phyloP scores from a whole-genome alignment of 805 yeast species.

The Ogataea ramenticola region DNA sequence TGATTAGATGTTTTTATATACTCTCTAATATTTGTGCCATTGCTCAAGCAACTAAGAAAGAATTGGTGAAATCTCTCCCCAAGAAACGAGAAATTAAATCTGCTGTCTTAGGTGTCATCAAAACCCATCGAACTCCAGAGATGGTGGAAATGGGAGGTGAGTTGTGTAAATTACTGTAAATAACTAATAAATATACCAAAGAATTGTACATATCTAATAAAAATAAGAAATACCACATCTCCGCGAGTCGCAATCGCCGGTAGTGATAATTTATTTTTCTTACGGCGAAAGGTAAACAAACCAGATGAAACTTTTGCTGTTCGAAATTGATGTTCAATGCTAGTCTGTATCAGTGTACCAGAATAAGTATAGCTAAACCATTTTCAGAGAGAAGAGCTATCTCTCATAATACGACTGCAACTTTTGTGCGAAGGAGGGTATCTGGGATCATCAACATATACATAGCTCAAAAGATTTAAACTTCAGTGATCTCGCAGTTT shows the following conservation, averaged over 20 bases:
- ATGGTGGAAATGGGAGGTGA: not conserved
- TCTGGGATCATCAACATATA: no score
- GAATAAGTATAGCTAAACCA: no score
- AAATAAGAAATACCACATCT: no score
- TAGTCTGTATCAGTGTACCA: no score
- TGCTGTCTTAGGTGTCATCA: not conserved
- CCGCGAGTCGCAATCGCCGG: no score
- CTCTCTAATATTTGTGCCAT: conserved; percentile 6
- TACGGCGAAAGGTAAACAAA: not conserved
- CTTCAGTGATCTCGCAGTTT: not conserved
- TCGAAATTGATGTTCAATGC: no score
- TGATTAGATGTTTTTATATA: conserved; percentile 17
- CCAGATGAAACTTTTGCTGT: not conserved
- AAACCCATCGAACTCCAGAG: not conserved
- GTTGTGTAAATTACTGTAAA: not conserved
- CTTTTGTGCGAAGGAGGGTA: no score
- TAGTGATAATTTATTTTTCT: not conserved
- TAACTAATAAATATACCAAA: no score
- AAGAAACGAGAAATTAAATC: not conserved
- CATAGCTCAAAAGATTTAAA: not conserved
- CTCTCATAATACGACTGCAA: no score
- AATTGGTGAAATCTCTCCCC: not conserved
- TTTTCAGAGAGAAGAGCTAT: no score
- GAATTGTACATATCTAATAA: no score
- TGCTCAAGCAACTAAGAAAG: not conserved